Evolutionary conservation across 2,329 filamentous ascomycete species (phyloP), one percentile per base, ranked within the genome.

Genomic region (Fusarium stilboides): DNA sequence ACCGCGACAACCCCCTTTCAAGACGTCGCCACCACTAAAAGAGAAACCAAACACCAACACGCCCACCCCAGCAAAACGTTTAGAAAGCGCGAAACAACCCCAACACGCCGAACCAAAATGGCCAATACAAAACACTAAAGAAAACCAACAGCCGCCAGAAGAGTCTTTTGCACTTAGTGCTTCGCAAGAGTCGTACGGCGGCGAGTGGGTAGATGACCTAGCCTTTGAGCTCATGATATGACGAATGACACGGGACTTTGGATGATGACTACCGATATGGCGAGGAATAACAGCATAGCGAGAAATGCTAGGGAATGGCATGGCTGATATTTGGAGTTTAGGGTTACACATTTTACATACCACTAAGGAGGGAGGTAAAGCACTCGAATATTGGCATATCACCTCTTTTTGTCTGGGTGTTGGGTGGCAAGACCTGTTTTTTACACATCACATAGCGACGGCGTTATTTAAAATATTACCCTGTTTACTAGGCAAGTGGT

Each of bases 111-210:
- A 44, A 24, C 44, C 31, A 20, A 14, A 14, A 40, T 50, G n/a
- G 20, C 37, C 5, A 37, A 20, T 8, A 31, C 59, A 50, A 37
- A 45, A 47, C 31, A 54, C 40, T 6, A 69, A 74, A 28, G 76
- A 79, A 26, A 76, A 79, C 31, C 77, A 75, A 26, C 42, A 59
- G 1, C 51, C 56, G 2, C 71, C 64, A 14, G 52, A 51, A 9
- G 39, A 57, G 28, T 22, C 43, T 19, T 58, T 58, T 28, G 57
- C 39, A 19, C 61, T 57, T n/a, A 72, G 59, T 36, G 74, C 71
- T 13, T 81, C 79, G 12, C 80, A 81, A 56, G 80, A 81, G 69
- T 74, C 79, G 2, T 81, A 80, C 19, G 80, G 79, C 8, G 80
- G 80, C 4, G 78, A 73, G 13, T 81, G 80, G 80, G 66, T 81